Evolutionary conservation across 2,329 filamentous ascomycete species (phyloP).

Genomic region (Aspergillus jensenii): DNA sequence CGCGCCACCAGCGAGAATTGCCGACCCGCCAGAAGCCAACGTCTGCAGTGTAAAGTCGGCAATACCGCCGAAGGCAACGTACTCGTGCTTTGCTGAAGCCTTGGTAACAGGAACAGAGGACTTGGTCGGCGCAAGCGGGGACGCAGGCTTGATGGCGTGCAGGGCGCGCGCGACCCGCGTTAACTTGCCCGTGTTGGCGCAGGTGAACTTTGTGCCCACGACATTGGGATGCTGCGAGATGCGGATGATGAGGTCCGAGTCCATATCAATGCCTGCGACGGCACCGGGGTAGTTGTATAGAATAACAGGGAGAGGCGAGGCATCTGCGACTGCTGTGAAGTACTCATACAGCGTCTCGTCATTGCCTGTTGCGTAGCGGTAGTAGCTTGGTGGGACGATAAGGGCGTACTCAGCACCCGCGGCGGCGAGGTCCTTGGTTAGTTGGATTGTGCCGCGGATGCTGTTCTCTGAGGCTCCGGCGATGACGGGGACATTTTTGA

Average conservation of each 20-base stretch:
- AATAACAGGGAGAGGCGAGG: slow-evolving; percentile 72
- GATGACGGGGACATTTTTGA: slow-evolving; percentile 73
- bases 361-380: slow-evolving; percentile 69
- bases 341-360: slow-evolving; percentile 72
- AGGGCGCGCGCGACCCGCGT: slow-evolving; percentile 75
- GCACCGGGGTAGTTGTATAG: slow-evolving; percentile 92
- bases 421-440: slow-evolving; percentile 64
- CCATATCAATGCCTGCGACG: slow-evolving; percentile 83
- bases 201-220: slow-evolving; percentile 87
- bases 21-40: slow-evolving; percentile 73
- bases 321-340: slow-evolving; percentile 73
- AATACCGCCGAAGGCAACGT: slow-evolving; percentile 87
- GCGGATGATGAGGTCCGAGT: slow-evolving; percentile 80
- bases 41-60: slow-evolving; percentile 87
- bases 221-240: slow-evolving; percentile 81
- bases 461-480: slow-evolving; percentile 79
- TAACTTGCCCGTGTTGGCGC: slow-evolving; percentile 85
- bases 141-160: slow-evolving; percentile 65
- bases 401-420: slow-evolving; percentile 79
- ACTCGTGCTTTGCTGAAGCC: slow-evolving; percentile 45
- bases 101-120: slow-evolving; percentile 27
- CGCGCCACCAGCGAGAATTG: slow-evolving; percentile 83
- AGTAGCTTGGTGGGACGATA: slow-evolving; percentile 80
- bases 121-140: slow-evolving; percentile 30
- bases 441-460: slow-evolving; percentile 75